Conservation (phyloP, 2,329 filamentous ascomycete species). For the Ophiosphaerella korrae region DNA sequence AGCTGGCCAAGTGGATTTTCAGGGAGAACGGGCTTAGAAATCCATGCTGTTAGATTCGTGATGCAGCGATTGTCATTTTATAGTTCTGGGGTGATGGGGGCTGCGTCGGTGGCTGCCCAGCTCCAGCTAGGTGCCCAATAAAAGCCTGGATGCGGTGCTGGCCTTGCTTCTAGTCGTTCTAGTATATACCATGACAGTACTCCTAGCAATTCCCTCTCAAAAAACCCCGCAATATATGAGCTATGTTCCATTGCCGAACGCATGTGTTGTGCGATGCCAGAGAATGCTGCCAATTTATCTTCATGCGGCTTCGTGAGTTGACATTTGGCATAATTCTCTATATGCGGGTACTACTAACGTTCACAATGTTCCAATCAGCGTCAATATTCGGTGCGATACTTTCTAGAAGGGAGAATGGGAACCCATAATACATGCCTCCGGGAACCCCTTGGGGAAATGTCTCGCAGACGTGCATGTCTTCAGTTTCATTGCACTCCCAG, state of each 20-base stretch:
- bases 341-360: not conserved
- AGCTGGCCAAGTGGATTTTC: no score
- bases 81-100: no score
- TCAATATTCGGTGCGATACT: no score
- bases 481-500: conserved; percentile 9
- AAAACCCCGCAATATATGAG: conserved; percentile 2
- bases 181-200: not conserved
- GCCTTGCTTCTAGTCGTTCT: not conserved
- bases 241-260: not conserved
- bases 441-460: not conserved
- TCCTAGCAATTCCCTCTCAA: not conserved
- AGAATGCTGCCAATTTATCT: conserved; percentile 5
- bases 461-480: not conserved
- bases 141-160: not conserved
- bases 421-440: not conserved
- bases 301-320: not conserved
- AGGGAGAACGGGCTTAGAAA: no score
- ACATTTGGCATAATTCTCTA: not conserved
- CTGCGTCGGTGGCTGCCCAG: not conserved
- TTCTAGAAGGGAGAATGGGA: no score
- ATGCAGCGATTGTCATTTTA: no score
- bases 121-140: conserved; percentile 1
- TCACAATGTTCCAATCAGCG: not conserved
- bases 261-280: not conserved
- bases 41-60: no score